Percentiles rank a stretch among this genome's conserved stretches.
Evolutionary conservation across 2,329 filamentous ascomycete genomes (phyloP).

Genomic region (Diaporthe vexans): DNA sequence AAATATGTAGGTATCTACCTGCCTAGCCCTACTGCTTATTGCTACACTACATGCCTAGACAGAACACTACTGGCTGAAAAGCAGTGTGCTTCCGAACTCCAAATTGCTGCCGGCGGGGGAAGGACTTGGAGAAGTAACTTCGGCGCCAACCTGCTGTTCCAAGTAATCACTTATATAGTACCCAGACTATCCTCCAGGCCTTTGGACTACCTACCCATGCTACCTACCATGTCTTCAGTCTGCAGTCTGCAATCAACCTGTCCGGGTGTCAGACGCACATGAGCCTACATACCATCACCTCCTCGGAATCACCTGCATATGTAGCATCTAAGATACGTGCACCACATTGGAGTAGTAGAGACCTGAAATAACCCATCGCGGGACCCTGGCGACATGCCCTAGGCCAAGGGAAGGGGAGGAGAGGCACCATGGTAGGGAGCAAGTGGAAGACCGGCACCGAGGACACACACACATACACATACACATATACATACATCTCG

Average conservation of each 20-base stretch:
- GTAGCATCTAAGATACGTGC: not conserved
- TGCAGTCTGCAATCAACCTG: not conserved
- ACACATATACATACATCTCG: not conserved
- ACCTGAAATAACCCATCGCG: not conserved
- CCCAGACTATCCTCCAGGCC: not conserved
- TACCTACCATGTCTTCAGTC: not conserved
- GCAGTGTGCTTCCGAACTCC: conserved; percentile 16
- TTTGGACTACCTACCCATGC: not conserved
- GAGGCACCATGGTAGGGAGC: not conserved
- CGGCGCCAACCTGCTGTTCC: not conserved
- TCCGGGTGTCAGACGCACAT: conserved; percentile 6
- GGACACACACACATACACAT: not conserved
- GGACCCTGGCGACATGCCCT: not conserved
- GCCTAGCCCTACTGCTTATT: conserved; percentile 19
- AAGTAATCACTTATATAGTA: not conserved
- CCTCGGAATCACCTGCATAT: not conserved
- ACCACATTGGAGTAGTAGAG: too few relatives aligned
- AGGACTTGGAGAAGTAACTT: not conserved
- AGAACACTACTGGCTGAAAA: not conserved
- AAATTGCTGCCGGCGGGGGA: not conserved
- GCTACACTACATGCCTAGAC: not conserved
- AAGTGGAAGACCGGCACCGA: not conserved
- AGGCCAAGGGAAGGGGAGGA: too few relatives aligned
- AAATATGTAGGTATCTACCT: too few relatives aligned
- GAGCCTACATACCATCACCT: not conserved